Conservation (phyloP, 805 yeast genomes). For the Nakazawaea sp. region DNA sequence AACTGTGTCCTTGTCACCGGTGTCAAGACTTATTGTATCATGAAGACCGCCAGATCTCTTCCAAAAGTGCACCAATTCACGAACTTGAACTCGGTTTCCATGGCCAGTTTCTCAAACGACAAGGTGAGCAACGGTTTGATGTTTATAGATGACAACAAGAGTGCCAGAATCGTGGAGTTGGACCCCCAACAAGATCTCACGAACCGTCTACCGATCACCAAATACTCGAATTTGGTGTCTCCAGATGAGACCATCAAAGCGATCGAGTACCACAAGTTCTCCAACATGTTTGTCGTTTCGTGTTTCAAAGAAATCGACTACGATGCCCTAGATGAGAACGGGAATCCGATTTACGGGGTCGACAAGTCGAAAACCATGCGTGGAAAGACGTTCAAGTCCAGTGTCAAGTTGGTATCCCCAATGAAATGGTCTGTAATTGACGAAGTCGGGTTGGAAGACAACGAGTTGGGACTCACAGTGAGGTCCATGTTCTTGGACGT, state of each 20-base stretch:
- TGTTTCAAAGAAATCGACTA: constrained; percentile 54
- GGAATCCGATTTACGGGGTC: constrained; percentile 51
- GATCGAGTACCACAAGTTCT: constrained; percentile 61
- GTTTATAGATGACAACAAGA: constrained; percentile 62
- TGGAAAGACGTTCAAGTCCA: constrained; percentile 54
- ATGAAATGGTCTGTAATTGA: constrained; percentile 74
- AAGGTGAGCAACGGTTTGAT: constrained; percentile 45
- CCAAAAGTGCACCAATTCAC: constrained; percentile 67
- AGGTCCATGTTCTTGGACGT: constrained; percentile 45
- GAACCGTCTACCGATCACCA: constrained; percentile 52
- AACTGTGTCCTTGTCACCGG: constrained; percentile 69
- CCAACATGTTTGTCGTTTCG: constrained; percentile 57
- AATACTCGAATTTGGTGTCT: constrained; percentile 25
- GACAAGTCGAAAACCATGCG: constrained; percentile 39
- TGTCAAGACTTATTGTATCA: constrained; percentile 57
- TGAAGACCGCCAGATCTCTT: constrained; percentile 55
- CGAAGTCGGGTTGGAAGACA: constrained; percentile 53
- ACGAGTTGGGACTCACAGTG: constrained; percentile 57
- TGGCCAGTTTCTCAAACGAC: constrained; percentile 43
- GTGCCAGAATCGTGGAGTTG: constrained; percentile 55
- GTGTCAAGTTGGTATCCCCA: constrained; percentile 63
- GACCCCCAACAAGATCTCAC: constrained; percentile 40
- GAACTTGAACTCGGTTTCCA: constrained; percentile 56
- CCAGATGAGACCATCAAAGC: constrained; percentile 55
- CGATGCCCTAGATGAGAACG: constrained; percentile 70